Conservation (phyloP, 1,284 basidiomycete species). For the Apiotrichum gracile region DNA sequence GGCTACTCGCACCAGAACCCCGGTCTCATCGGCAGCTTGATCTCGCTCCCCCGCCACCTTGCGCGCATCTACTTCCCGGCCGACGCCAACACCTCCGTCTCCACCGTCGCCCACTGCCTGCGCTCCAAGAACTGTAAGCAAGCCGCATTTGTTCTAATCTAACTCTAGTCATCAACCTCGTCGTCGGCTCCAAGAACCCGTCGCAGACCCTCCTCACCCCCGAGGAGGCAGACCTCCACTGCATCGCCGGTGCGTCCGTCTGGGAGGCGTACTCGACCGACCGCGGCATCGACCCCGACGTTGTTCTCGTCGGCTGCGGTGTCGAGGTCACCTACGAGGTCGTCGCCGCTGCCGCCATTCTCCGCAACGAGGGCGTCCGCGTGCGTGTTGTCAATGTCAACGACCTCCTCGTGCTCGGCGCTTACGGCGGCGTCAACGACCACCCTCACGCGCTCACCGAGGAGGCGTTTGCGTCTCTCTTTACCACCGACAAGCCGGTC, state of each 20-base stretch:
- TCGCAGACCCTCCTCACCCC: slow-evolving; percentile 40
- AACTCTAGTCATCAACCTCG: slow-evolving; percentile 45
- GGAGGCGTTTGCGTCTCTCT: slow-evolving; percentile 61
- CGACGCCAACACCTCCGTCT: slow-evolving; percentile 80
- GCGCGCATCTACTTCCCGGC: slow-evolving; percentile 82
- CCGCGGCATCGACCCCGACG: slow-evolving; percentile 50
- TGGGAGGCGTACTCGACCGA: slow-evolving; percentile 51
- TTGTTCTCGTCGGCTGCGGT: slow-evolving; percentile 50
- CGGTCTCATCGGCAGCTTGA: slow-evolving; percentile 70
- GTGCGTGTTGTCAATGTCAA: slow-evolving; percentile 73
- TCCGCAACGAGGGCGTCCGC: slow-evolving; percentile 62
- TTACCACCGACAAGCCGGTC: slow-evolving; percentile 63
- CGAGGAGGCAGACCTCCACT: slow-evolving; percentile 56
- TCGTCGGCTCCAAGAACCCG: slow-evolving; percentile 77
- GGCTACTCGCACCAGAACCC: slow-evolving; percentile 81
- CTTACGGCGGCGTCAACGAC: slow-evolving; percentile 49
- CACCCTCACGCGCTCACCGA: slow-evolving; percentile 59
- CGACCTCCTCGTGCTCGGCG: slow-evolving; percentile 33
- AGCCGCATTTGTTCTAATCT: slow-evolving; percentile 8
- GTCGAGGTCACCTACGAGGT: slow-evolving; percentile 51
- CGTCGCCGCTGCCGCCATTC: slow-evolving; percentile 62
- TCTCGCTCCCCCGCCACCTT: slow-evolving; percentile 65
- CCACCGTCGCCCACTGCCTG: slow-evolving; percentile 69
- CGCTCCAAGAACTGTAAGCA: slow-evolving; percentile 63
- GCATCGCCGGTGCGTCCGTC: slow-evolving; percentile 59